These are phyloP conservation scores for Silene vulgaris DNA, from an alignment of 179 eudicot genomes.

Conservation along the genomic window DNA sequence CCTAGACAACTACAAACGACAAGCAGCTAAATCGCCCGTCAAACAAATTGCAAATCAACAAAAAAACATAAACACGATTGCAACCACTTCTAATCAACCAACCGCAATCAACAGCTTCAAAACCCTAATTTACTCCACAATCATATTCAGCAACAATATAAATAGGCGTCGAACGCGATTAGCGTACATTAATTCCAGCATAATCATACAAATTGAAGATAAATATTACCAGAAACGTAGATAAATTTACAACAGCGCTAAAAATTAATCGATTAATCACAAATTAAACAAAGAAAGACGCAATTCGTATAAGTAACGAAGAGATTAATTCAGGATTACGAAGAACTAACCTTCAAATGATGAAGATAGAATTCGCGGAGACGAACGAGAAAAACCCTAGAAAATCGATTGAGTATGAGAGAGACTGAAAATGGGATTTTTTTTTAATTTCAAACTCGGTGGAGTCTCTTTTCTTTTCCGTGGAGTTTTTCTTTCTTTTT, in stretches of 20 bases:
- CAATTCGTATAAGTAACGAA: not conserved
- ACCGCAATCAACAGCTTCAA: conserved; percentile 4
- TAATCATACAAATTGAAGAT: not conserved
- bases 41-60: not conserved
- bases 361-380: not conserved
- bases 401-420: conserved; percentile 9
- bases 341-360: conserved; percentile 1
- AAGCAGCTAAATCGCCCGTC: not conserved
- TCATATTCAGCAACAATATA: not conserved
- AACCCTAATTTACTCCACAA: conserved; percentile 10
- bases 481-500: too few species aligned
- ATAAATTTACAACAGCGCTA: not conserved
- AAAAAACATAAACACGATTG: not conserved
- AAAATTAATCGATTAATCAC: conserved; percentile 8
- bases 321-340: not conserved
- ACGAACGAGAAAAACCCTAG: conserved; percentile 21
- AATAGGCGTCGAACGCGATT: not conserved
- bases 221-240: not conserved
- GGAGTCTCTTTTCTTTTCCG: too few species aligned
- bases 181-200: not conserved
- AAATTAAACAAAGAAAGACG: not conserved
- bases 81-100: not conserved
- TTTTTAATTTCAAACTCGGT: not conserved
- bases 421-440: not conserved
- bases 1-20: not conserved